These are phyloP conservation scores for Pharnaceum exiguum DNA, from an alignment of 148 eudicot species.

Conservation along the genomic window DNA sequence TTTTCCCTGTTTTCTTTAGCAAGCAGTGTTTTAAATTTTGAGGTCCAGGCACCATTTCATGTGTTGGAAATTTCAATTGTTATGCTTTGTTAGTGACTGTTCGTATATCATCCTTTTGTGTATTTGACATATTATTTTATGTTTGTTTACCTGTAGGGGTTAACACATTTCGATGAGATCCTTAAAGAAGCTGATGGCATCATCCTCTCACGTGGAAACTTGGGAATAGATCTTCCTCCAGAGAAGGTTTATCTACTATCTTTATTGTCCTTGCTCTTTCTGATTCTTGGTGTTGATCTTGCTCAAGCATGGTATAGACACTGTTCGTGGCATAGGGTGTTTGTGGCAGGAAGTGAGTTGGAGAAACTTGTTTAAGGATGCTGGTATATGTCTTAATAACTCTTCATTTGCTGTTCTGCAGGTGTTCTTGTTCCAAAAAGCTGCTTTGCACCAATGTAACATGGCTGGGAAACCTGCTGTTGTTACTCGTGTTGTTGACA, in stretches of 20 bases:
- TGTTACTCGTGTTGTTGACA: slow-evolving; percentile 95
- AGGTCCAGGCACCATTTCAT: neutral
- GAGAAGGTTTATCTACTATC: slow-evolving; percentile 62
- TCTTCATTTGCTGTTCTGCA: slow-evolving; percentile 22
- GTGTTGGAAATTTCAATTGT: too few species aligned
- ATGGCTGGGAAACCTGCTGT: slow-evolving; percentile 98
- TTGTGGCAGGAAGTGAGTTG: too few species aligned
- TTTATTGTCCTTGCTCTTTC: neutral
- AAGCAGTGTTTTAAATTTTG: too few species aligned
- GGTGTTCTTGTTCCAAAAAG: slow-evolving; percentile 96
- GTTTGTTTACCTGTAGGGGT: slow-evolving; percentile 43
- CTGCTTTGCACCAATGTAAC: slow-evolving; percentile 90
- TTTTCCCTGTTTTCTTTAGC: too few species aligned
- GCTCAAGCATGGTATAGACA: neutral
- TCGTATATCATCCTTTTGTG: too few species aligned
- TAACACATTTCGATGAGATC: slow-evolving; percentile 91
- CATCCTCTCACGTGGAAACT: slow-evolving; percentile 96
- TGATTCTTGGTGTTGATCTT: neutral
- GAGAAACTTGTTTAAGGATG: neutral
- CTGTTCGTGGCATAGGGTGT: neutral
- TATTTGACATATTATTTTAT: neutral
- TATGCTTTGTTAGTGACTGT: too few species aligned
- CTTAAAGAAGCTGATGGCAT: slow-evolving; percentile 95
- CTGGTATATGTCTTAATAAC: neutral
- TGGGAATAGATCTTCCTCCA: slow-evolving; percentile 97